Base-by-base conservation (phyloP, 1,284 basidiomycete species). In the Tremellales sp. region DNA sequence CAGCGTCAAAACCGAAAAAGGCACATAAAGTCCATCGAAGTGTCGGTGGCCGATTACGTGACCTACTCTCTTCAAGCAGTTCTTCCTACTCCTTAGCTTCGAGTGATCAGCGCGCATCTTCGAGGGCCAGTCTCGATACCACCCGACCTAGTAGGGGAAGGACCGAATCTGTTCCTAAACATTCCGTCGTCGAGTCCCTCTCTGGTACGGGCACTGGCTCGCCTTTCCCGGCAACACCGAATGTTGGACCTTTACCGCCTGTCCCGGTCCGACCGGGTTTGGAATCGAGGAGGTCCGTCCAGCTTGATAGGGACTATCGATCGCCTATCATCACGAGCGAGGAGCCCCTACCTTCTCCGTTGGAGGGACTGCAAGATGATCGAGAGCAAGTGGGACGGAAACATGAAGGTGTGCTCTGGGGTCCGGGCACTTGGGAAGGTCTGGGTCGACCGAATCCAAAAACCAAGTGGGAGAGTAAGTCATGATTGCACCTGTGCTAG, bases 341-440 rank as follows among this genome's bases (percentile, higher is more conserved):
- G 29, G 29, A 33, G 29, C 29, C 10, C n/a, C n/a, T n/a, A n/a
- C n/a, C n/a, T n/a, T n/a, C n/a, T n/a, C n/a, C n/a, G n/a, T n/a
- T n/a, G n/a, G n/a, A 15, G 21, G 13, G 17, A 19, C 43, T 19
- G 29, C 40, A 24, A 24, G 36, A 21, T 51, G 58, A 17, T 51
- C 51, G 73, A 22, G 68, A 68, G 55, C 61, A 60, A 36, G 70
- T 62, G 1, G 73, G 73, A 3, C 53, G 72, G 36, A 73, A 72
- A 56, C 68, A 67, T 45, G 73, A 75, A 52, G 73, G 73, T 13
- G 64, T 73, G 7, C 45, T 75, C n/a, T 75, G 72, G 72, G 67
- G 67, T 21, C 57, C 67, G 11, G 70, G 73, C 1, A 55, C 56
- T 2, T 75, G 73, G 73, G 73, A 75, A 42, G 70, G 62, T 12